Evolutionary conservation across 345 rosid species (phyloP).

Genomic region (Boechera divaricarpa): DNA sequence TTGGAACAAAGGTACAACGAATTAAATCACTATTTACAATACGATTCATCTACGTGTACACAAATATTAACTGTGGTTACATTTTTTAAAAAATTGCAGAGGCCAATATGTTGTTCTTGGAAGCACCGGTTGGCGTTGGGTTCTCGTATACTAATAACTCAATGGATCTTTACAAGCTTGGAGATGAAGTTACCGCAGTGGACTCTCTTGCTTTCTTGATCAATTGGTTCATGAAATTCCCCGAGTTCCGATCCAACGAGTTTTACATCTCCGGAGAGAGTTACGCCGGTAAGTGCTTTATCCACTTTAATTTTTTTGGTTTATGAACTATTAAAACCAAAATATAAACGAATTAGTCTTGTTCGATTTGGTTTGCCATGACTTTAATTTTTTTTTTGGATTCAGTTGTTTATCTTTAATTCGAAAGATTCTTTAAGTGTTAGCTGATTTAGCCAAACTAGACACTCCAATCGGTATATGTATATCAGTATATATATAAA

Average conservation of each 20-base stretch:
- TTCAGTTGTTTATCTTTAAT: background rate
- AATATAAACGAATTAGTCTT: background rate
- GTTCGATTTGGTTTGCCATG: background rate
- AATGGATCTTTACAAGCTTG: conserved; percentile 53
- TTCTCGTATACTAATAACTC: conserved; percentile 77
- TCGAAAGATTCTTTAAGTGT: background rate
- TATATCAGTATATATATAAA: background rate
- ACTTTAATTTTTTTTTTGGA: background rate
- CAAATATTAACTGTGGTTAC: background rate
- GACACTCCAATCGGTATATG: background rate
- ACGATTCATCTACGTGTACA: background rate
- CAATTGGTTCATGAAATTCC: conserved; percentile 76
- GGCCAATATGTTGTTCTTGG: conserved; percentile 80
- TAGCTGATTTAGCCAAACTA: background rate
- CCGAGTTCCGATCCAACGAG: conserved; percentile 60
- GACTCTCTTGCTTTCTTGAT: conserved; percentile 66
- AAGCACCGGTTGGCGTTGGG: conserved; percentile 87
- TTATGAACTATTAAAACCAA: background rate
- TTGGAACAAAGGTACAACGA: conserved; percentile 67
- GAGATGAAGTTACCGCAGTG: conserved; percentile 57
- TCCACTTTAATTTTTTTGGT: background rate
- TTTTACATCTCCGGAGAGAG: conserved; percentile 84
- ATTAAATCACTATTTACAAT: background rate
- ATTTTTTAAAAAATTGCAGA: conserved; percentile 40
- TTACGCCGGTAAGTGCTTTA: conserved; percentile 65